A percentile compares a stretch with the other conserved stretches of the same genome.
These are phyloP conservation scores for Pulveroboletus sp. DNA, from an alignment of 768 basidiomycete species.

Conservation along the genomic window DNA sequence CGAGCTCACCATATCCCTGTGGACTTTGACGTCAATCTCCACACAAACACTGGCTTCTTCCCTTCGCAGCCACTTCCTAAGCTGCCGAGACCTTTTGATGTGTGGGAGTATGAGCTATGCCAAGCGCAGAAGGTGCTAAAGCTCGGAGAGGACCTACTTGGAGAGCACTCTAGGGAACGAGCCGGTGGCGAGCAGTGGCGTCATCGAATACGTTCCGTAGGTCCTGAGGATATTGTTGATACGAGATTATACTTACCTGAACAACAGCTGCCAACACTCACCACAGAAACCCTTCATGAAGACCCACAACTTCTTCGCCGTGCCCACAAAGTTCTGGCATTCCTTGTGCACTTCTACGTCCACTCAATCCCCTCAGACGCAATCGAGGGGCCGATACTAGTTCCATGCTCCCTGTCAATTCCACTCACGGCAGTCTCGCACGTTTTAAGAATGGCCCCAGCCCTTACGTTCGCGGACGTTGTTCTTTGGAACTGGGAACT, in stretches of 20 bases:
- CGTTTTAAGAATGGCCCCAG: constrained; percentile 80
- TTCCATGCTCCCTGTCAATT: constrained; percentile 74
- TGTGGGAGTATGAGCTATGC: constrained; percentile 70
- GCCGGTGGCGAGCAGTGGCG: constrained; percentile 68
- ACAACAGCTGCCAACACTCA: constrained; percentile 67
- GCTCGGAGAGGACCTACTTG: constrained; percentile 54
- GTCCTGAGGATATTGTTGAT: constrained; percentile 26
- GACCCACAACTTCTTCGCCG: constrained; percentile 68
- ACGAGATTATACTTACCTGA: constrained; percentile 14
- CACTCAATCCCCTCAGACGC: constrained; percentile 63
- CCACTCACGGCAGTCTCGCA: constrained; percentile 77
- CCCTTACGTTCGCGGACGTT: constrained; percentile 93
- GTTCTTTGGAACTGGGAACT: constrained; percentile 91
- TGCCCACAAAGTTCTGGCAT: constrained; percentile 86
- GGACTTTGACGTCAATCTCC: constrained; percentile 50
- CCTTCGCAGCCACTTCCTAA: constrained; percentile 60
- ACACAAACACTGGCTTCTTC: constrained; percentile 73
- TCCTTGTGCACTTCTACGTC: constrained; percentile 85
- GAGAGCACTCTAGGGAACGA: constrained; percentile 45
- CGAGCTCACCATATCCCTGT: constrained; percentile 35
- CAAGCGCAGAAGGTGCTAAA: constrained; percentile 52
- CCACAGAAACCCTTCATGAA: constrained; percentile 45
- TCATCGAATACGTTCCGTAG: constrained; percentile 54
- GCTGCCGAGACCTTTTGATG: constrained; percentile 48
- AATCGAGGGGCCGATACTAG: constrained; percentile 40